Percentiles rank a stretch among this genome's conserved stretches.
phyloP scores from a whole-genome alignment of 805 yeast genomes.

The Lachancea meyersii region DNA sequence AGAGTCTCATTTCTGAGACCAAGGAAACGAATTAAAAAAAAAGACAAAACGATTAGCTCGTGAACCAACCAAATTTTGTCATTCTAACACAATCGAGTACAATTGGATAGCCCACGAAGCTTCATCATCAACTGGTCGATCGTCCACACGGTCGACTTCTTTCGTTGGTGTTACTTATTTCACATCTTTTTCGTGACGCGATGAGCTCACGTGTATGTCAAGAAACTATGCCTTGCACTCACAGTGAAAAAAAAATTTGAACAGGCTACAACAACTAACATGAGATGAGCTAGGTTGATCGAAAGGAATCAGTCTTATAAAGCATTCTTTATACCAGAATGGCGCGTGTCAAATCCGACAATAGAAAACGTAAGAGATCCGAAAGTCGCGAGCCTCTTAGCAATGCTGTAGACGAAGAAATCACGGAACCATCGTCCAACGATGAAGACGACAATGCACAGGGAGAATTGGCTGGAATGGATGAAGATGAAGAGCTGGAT shows the following conservation, averaged over 20 bases:
- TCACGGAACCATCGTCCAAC: constrained; percentile 44
- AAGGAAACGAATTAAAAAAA: too few relatives aligned
- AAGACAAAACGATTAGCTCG: too few relatives aligned
- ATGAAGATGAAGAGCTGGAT: constrained; percentile 40
- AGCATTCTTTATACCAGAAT: background rate
- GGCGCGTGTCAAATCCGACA: constrained; percentile 1
- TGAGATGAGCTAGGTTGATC: constrained; percentile 19
- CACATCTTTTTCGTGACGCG: too few relatives aligned
- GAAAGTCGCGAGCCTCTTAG: constrained; percentile 10
- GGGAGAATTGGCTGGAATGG: constrained; percentile 30
- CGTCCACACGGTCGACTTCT: too few relatives aligned
- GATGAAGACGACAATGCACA: constrained; percentile 42
- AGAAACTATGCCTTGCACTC: too few relatives aligned
- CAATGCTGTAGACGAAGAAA: constrained; percentile 44
- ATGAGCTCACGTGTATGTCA: too few relatives aligned
- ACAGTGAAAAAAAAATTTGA: constrained; percentile 13
- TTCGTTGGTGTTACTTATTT: too few relatives aligned
- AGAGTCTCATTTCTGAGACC: background rate
- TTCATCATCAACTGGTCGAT: too few relatives aligned
- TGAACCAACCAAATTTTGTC: too few relatives aligned
- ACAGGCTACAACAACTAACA: background rate
- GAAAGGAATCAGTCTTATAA: background rate
- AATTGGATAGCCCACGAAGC: too few relatives aligned
- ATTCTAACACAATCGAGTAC: too few relatives aligned
- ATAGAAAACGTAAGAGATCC: constrained; percentile 22